Evolutionary conservation across 371 early-diverging fungal genomes (phyloP).

Genomic region (Mortierella sp.): DNA sequence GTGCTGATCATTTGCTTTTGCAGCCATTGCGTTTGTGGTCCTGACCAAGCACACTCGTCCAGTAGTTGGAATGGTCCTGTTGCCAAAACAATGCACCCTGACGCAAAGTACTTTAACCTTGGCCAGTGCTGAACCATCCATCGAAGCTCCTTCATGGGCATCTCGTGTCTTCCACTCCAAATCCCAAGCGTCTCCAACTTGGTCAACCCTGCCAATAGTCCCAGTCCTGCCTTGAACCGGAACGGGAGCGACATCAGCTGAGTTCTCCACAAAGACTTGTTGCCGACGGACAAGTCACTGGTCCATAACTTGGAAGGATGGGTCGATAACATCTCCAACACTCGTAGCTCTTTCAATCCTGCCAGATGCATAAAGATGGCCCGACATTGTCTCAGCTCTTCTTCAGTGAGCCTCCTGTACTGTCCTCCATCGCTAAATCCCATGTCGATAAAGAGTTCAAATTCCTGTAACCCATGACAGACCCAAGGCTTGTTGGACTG

Average conservation of each 20-base stretch:
- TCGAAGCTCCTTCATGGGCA: not conserved
- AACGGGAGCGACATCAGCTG: not conserved
- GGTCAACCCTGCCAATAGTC: not conserved
- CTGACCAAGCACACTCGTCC: no score
- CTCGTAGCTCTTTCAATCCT: not conserved
- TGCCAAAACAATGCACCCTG: not conserved
- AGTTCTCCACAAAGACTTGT: not conserved
- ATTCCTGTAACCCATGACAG: not conserved
- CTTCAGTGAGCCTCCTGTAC: not conserved
- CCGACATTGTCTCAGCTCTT: conserved; percentile 2
- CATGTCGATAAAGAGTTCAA: not conserved
- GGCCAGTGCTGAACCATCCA: conserved; percentile 10
- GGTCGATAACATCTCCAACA: conserved; percentile 2
- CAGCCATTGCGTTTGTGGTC: not conserved
- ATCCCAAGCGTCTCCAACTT: conserved; percentile 1
- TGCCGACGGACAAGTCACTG: no score
- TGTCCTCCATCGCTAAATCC: not conserved
- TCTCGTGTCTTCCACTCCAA: not conserved
- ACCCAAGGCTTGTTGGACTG: not conserved
- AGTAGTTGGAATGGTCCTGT: no score
- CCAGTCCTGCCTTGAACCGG: conserved; percentile 2
- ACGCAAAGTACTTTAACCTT: not conserved
- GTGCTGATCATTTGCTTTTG: not conserved
- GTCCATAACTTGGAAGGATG: not conserved
- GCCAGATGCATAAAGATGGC: not conserved